These are phyloP conservation scores for Castanea mollissima DNA, from an alignment of 306 rosid species.

Conservation along the genomic window DNA sequence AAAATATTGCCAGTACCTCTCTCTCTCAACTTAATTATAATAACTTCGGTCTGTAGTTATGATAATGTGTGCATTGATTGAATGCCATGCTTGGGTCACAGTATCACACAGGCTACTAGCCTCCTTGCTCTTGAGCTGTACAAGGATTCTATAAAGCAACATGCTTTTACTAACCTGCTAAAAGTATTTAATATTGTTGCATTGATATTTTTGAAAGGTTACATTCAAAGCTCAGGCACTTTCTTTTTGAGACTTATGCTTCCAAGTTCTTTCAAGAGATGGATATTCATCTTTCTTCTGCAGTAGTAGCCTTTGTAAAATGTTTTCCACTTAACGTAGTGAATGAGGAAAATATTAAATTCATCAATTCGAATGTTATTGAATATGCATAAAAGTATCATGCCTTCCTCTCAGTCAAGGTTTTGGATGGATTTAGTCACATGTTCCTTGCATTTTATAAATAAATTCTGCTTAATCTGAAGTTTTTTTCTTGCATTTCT, in stretches of 20 bases:
- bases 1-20: conserved; percentile 77
- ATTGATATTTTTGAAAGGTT: neutral
- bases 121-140: neutral
- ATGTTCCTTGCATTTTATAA: neutral
- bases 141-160: neutral
- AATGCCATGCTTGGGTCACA: conserved; percentile 5
- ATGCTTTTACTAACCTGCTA: conserved; percentile 1
- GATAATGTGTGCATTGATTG: conserved; percentile 8
- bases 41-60: conserved; percentile 16
- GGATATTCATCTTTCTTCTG: neutral
- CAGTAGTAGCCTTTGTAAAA: neutral
- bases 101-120: neutral
- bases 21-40: conserved; percentile 18
- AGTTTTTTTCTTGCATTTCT: neutral
- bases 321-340: neutral
- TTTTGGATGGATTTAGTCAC: neutral
- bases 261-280: neutral
- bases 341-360: neutral
- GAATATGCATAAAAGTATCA: neutral
- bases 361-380: no score
- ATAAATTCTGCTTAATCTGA: neutral
- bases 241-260: neutral
- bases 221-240: neutral
- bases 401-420: neutral
- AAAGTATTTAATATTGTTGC: neutral